Conservation (phyloP, 306 rosid species). For the Cajanus cajan region DNA sequence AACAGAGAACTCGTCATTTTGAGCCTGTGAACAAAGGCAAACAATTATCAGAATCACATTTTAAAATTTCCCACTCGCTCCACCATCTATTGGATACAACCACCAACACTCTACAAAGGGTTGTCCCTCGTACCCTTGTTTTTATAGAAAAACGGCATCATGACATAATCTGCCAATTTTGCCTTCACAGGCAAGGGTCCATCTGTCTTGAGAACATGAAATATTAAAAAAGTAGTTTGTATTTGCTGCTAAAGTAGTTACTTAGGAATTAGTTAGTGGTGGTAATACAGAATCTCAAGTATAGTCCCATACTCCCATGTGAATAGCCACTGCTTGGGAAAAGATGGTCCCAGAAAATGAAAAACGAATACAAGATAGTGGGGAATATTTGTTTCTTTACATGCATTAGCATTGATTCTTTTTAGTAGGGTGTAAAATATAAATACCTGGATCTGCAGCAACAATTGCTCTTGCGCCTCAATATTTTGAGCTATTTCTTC, state of each 20-base stretch:
- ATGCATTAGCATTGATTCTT: background rate
- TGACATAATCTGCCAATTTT: slow-evolving; percentile 8
- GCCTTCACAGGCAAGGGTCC: background rate
- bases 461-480: slow-evolving; percentile 88
- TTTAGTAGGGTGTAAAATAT: background rate
- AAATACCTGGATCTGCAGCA: slow-evolving; percentile 90
- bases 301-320: background rate
- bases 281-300: background rate
- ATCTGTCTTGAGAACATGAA: slow-evolving; percentile 1
- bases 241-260: slow-evolving; percentile 11
- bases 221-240: background rate
- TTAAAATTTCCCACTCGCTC: background rate
- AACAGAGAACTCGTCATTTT: slow-evolving; percentile 75
- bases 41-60: slow-evolving; percentile 30
- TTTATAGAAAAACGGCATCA: background rate
- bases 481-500: slow-evolving; percentile 90
- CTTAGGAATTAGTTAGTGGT: background rate
- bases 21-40: slow-evolving; percentile 63
- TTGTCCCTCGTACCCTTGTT: slow-evolving; percentile 4
- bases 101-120: slow-evolving; percentile 6
- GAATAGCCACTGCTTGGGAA: slow-evolving; percentile 19
- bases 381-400: slow-evolving; percentile 23
- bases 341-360: background rate
- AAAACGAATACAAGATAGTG: background rate
- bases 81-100: background rate